A percentile compares a stretch with the other conserved stretches of the same genome.
These are phyloP conservation scores for Anthracocystis setariae DNA, from an alignment of 1,284 basidiomycete genomes.

Conservation along the genomic window DNA sequence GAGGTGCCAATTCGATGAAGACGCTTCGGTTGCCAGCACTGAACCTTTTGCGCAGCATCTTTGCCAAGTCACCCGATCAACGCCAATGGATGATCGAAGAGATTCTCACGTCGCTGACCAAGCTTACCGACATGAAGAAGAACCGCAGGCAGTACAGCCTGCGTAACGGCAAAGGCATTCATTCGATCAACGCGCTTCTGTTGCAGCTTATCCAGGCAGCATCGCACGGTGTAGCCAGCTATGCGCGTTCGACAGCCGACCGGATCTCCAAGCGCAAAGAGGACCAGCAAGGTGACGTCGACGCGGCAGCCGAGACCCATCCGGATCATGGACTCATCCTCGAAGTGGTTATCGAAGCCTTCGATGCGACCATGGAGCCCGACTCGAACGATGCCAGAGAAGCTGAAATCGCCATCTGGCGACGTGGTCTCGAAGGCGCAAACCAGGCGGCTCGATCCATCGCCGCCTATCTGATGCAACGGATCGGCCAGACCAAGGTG, in stretches of 20 bases:
- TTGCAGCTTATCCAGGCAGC: constrained; percentile 93
- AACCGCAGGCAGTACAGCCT: constrained; percentile 78
- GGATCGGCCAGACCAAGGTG: constrained; percentile 54
- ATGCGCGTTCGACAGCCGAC: constrained; percentile 29
- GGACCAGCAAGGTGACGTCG: constrained; percentile 9
- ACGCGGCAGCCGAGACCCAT: constrained; percentile 8
- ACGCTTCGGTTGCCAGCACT: constrained; percentile 83
- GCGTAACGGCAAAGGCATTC: constrained; percentile 76
- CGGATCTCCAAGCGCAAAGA: constrained; percentile 29
- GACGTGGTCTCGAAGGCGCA: constrained; percentile 50
- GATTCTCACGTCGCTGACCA: constrained; percentile 86
- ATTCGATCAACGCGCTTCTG: constrained; percentile 88
- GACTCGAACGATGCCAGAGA: constrained; percentile 22
- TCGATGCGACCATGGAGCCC: constrained; percentile 21
- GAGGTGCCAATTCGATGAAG: constrained; percentile 73
- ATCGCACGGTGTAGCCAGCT: constrained; percentile 63
- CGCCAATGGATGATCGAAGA: constrained; percentile 96
- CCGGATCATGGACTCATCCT: constrained; percentile 15
- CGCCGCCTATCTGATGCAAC: constrained; percentile 81
- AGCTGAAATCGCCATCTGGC: constrained; percentile 39
- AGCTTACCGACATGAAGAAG: constrained; percentile 86
- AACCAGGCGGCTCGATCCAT: constrained; percentile 74
- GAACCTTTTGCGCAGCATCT: constrained; percentile 81
- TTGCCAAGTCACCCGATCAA: constrained; percentile 87
- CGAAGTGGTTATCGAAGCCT: constrained; percentile 40